phyloP scores from a whole-genome alignment of 805 yeast genomes.

The Limtongozyma cylindracea region DNA sequence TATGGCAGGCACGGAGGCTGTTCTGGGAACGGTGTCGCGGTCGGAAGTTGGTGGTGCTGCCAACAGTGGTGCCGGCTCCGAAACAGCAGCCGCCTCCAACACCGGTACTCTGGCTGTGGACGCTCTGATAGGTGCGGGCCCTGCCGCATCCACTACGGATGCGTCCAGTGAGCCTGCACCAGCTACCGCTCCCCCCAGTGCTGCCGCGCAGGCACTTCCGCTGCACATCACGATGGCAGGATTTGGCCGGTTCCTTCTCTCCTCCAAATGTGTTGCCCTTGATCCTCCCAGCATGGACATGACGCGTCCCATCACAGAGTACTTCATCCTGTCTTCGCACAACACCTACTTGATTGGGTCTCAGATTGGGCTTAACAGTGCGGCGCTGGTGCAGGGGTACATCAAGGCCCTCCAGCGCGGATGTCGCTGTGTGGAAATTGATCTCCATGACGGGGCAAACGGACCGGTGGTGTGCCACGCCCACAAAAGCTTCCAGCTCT shows the following conservation, averaged over 20 bases:
- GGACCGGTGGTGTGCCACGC: conserved; percentile 82
- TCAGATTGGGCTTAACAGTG: conserved; percentile 67
- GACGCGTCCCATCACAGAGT: conserved; percentile 51
- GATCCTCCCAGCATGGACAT: too few relatives aligned
- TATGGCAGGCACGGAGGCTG: too few relatives aligned
- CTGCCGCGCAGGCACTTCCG: conserved; percentile 6
- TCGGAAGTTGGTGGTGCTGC: too few relatives aligned
- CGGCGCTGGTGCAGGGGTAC: conserved; percentile 83
- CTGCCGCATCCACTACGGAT: too few relatives aligned
- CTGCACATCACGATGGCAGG: conserved; percentile 1
- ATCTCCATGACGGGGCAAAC: conserved; percentile 53
- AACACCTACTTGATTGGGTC: conserved; percentile 79
- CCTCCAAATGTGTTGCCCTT: conserved; percentile 5
- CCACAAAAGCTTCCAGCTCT: conserved; percentile 41
- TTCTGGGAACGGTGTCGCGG: too few relatives aligned
- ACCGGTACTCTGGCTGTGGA: too few relatives aligned
- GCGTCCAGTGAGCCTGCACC: conserved; percentile 10
- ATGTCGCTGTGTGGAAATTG: conserved; percentile 86
- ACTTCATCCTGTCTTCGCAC: conserved; percentile 81
- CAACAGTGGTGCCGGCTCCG: too few relatives aligned
- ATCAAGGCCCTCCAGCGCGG: conserved; percentile 73
- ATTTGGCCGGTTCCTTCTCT: conserved; percentile 1
- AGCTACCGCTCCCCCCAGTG: conserved; percentile 10
- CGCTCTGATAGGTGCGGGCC: too few relatives aligned
- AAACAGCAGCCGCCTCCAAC: too few relatives aligned